Percentiles rank a stretch among this genome's conserved stretches.
Evolutionary conservation across 371 early-diverging fungal species (phyloP).

Genomic region (Smittium culicis): DNA sequence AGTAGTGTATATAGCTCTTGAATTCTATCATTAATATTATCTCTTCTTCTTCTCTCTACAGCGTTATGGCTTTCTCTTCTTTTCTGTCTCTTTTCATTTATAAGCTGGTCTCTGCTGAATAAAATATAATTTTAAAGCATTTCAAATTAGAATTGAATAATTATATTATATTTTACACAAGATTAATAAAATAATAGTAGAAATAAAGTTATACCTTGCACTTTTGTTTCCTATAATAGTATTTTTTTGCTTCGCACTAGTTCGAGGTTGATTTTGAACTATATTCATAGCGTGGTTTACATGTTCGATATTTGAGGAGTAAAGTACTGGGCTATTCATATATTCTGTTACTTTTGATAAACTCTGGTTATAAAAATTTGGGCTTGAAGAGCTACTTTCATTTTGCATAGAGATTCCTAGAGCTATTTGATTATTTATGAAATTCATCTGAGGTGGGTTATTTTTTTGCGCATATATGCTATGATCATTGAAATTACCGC

Average conservation of each 20-base stretch:
- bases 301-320: background rate
- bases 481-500: too few relatives aligned
- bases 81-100: conserved; percentile 70
- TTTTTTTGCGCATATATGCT: too few relatives aligned
- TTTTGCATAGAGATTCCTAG: too few relatives aligned
- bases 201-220: background rate
- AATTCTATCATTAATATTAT: conserved; percentile 95
- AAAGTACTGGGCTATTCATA: background rate
- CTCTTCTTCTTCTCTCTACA: conserved; percentile 85
- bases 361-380: background rate
- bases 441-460: too few relatives aligned
- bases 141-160: background rate
- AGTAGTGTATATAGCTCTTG: conserved; percentile 75
- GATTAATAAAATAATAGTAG: too few relatives aligned
- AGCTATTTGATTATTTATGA: too few relatives aligned
- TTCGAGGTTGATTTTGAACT: too few relatives aligned
- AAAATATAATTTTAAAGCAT: background rate
- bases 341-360: background rate
- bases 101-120: conserved; percentile 8
- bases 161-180: too few relatives aligned
- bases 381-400: background rate
- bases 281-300: background rate
- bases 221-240: too few relatives aligned
- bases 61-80: conserved; percentile 93
- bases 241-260: too few relatives aligned